A percentile compares a stretch with the other conserved stretches of the same genome.
These are phyloP conservation scores for Hymenoscyphus salicellus DNA, from an alignment of 2,329 filamentous ascomycete genomes.

Conservation along the genomic window DNA sequence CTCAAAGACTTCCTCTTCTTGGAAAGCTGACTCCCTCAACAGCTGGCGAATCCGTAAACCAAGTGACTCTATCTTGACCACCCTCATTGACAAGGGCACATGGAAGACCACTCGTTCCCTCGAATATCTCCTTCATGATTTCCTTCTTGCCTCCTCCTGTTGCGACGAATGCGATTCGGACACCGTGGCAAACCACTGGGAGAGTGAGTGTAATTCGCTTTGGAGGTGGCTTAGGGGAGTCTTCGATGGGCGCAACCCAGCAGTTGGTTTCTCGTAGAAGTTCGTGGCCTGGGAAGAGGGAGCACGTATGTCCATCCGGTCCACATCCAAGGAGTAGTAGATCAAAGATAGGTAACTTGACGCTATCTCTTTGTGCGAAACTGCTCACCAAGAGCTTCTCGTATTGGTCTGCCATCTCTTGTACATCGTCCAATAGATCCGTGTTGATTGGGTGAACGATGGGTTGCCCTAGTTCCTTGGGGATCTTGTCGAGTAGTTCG, in stretches of 20 bases:
- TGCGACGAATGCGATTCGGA: slow-evolving; percentile 86
- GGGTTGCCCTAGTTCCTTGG: slow-evolving; percentile 59
- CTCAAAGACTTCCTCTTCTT: slow-evolving; percentile 63
- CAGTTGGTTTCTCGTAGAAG: slow-evolving; percentile 82
- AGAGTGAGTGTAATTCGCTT: slow-evolving; percentile 88
- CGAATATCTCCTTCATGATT: slow-evolving; percentile 88
- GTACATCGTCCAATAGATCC: slow-evolving; percentile 65
- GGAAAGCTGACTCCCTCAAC: slow-evolving; percentile 83
- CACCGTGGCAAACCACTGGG: slow-evolving; percentile 82
- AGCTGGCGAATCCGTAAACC: slow-evolving; percentile 88
- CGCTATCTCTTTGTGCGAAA: slow-evolving; percentile 89
- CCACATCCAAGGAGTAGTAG: slow-evolving; percentile 89
- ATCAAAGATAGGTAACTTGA: slow-evolving; percentile 93
- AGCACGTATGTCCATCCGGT: slow-evolving; percentile 96
- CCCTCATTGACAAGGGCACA: slow-evolving; percentile 84
- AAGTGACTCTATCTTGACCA: slow-evolving; percentile 81
- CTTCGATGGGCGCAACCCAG: slow-evolving; percentile 88
- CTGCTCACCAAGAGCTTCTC: slow-evolving; percentile 80
- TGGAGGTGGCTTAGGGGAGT: slow-evolving; percentile 92
- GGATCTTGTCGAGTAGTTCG: slow-evolving; percentile 86
- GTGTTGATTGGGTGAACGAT: slow-evolving; percentile 77
- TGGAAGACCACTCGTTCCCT: slow-evolving; percentile 70
- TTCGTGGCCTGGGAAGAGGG: slow-evolving; percentile 85
- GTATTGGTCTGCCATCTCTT: slow-evolving; percentile 92
- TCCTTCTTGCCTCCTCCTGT: slow-evolving; percentile 88